Conservation (phyloP, 768 basidiomycete species). For the Bullera alba region DNA sequence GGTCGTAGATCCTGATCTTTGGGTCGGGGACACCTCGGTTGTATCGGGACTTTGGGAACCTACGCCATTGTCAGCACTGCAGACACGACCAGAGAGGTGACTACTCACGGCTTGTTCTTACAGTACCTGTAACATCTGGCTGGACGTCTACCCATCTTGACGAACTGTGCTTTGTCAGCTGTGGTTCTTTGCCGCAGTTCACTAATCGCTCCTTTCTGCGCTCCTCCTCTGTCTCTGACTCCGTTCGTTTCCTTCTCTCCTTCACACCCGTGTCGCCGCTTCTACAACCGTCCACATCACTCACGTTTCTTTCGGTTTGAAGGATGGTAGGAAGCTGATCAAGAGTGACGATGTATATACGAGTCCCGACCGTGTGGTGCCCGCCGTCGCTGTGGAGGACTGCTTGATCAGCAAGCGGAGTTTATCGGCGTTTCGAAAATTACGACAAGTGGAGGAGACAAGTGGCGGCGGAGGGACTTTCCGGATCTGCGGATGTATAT, state of each 20-base stretch:
- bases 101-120: constrained; percentile 82
- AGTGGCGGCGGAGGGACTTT: neutral
- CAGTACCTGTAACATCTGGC: constrained; percentile 98
- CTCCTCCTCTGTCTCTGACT: neutral
- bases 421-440: constrained; percentile 15
- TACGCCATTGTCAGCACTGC: neutral
- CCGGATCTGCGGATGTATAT: too few relatives aligned
- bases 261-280: neutral
- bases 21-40: constrained; percentile 96
- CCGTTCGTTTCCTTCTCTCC: neutral
- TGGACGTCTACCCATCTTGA: constrained; percentile 89
- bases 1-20: constrained; percentile 92
- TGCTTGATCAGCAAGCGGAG: constrained; percentile 5
- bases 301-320: constrained; percentile 4
- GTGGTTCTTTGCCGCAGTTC: neutral
- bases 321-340: neutral
- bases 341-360: neutral
- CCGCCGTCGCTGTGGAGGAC: neutral
- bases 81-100: neutral
- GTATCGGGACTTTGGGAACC: constrained; percentile 57
- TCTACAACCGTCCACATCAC: neutral
- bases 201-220: neutral
- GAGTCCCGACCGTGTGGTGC: neutral
- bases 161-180: constrained; percentile 17
- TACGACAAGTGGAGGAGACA: too few relatives aligned